Evolutionary conservation across 2,329 filamentous ascomycete genomes (phyloP).

Genomic region (Venturia oleaginea): DNA sequence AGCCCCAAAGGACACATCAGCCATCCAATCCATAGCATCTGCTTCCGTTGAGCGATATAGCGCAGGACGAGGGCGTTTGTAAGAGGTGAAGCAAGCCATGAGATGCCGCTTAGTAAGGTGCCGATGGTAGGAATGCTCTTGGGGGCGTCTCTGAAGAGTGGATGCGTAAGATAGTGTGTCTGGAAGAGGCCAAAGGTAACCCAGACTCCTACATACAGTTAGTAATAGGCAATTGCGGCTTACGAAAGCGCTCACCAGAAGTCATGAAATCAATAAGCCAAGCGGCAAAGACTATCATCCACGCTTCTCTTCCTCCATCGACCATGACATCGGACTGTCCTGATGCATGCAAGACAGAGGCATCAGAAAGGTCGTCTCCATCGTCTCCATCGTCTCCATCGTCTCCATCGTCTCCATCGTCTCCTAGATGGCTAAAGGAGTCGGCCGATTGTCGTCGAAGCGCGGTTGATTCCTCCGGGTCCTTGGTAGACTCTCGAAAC

Average conservation of each 20-base stretch:
- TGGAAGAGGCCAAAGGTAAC: constrained; percentile 1
- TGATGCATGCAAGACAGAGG: background rate
- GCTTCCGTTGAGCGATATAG: background rate
- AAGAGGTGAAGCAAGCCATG: constrained; percentile 9
- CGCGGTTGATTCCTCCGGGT: background rate
- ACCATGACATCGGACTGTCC: background rate
- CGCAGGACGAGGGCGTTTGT: background rate
- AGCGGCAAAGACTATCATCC: background rate
- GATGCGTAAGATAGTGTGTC: background rate
- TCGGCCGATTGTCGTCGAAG: background rate
- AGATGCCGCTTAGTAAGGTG: background rate
- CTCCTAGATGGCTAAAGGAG: background rate
- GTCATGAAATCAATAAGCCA: constrained; percentile 6
- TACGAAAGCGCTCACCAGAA: background rate
- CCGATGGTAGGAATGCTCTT: background rate
- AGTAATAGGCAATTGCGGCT: background rate
- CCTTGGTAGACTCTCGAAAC: background rate
- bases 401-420: background rate
- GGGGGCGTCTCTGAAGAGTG: background rate
- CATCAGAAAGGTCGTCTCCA: background rate
- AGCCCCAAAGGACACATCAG: constrained; percentile 21
- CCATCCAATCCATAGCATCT: constrained; percentile 12
- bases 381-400: background rate
- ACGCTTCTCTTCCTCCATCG: background rate
- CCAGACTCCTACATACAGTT: background rate